phyloP scores from a whole-genome alignment of 108 stramenopile genomes.

The Schizochytrium sp. region DNA sequence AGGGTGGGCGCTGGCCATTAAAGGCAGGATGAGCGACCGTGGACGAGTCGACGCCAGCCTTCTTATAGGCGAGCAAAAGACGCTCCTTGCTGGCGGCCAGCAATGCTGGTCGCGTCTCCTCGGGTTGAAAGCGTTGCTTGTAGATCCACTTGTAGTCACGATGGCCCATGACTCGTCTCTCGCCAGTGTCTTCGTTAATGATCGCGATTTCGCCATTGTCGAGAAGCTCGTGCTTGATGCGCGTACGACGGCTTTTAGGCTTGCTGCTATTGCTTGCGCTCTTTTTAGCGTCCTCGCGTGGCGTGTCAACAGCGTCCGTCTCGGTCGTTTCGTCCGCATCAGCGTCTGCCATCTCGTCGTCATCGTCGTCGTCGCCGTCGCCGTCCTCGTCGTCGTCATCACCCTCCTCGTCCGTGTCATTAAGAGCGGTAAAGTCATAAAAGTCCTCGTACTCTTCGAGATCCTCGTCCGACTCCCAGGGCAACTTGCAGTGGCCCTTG shows the following conservation, averaged over 20 bases:
- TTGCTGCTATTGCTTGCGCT: background rate
- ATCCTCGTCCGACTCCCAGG: background rate
- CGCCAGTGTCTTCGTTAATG: background rate
- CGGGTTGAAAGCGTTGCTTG: background rate
- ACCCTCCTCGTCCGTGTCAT: background rate
- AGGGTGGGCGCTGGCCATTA: background rate
- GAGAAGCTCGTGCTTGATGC: background rate
- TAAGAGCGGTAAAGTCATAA: slow-evolving; percentile 6
- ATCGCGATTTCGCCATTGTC: background rate
- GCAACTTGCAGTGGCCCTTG: background rate
- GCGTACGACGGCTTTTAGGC: background rate
- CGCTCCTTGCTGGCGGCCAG: background rate
- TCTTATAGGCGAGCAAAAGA: background rate
- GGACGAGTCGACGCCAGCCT: background rate
- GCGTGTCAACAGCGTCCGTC: background rate
- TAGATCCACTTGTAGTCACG: background rate
- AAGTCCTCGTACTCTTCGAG: slow-evolving; percentile 12
- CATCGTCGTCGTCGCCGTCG: background rate
- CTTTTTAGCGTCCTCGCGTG: background rate
- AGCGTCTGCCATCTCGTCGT: background rate
- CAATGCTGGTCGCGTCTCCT: background rate
- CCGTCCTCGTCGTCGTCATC: background rate
- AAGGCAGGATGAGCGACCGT: background rate
- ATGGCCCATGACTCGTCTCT: background rate
- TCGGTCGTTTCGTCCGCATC: background rate